These are phyloP conservation scores for Xylaria venustula DNA, from an alignment of 495 filamentous ascomycete genomes.

Conservation along the genomic window DNA sequence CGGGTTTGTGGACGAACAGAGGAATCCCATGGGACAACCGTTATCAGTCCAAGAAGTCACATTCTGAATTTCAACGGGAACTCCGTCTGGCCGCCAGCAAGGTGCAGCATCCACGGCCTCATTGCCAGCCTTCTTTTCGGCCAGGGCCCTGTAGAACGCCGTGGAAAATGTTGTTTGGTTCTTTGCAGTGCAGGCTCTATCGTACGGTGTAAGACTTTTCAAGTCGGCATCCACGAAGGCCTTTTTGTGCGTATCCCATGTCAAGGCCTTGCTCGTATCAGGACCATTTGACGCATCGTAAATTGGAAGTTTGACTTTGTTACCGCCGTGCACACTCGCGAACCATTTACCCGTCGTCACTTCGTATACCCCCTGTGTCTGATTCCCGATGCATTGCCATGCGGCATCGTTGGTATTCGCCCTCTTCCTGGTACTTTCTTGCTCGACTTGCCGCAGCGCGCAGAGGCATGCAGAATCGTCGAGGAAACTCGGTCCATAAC, in stretches of 20 bases:
- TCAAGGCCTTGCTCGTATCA: conserved; percentile 19
- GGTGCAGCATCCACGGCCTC: conserved; percentile 27
- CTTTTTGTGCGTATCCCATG: conserved; percentile 12
- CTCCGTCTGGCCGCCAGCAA: conserved; percentile 34
- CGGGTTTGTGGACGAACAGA: conserved; percentile 34
- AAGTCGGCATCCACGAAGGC: conserved; percentile 12
- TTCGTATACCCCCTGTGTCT: conserved; percentile 24
- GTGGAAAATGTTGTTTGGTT: conserved; percentile 32
- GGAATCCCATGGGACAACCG: conserved; percentile 40
- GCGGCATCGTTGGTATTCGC: not conserved
- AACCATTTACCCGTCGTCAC: conserved; percentile 43
- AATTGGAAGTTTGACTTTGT: conserved; percentile 21
- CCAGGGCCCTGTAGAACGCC: conserved; percentile 27
- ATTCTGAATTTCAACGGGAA: conserved; percentile 37
- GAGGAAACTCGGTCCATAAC: conserved; percentile 35
- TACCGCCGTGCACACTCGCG: conserved; percentile 18
- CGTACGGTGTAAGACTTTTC: conserved; percentile 23
- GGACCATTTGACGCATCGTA: conserved; percentile 28
- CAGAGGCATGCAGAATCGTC: conserved; percentile 41
- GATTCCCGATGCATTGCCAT: conserved; percentile 44
- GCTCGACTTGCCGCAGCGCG: conserved; percentile 22
- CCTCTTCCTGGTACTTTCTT: not conserved
- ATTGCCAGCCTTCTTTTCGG: conserved; percentile 11
- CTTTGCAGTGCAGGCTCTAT: conserved; percentile 32
- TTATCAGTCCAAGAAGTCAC: conserved; percentile 29